phyloP scores from a whole-genome alignment of 768 basidiomycete genomes.

The Boletus tomentosulus region DNA sequence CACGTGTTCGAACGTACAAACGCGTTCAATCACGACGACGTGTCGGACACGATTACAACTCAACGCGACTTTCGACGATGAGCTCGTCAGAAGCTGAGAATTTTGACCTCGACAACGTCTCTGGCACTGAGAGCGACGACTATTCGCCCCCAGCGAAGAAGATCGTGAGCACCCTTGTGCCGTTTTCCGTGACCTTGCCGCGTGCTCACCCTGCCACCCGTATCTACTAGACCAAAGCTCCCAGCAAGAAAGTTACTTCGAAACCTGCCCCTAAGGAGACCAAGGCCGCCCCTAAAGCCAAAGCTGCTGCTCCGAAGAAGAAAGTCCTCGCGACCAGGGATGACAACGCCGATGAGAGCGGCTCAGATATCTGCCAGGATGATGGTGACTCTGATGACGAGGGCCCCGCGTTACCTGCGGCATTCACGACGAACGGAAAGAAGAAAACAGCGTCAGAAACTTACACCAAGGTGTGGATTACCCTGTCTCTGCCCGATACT shows the following conservation, averaged over 20 bases:
- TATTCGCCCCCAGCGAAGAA: constrained; percentile 62
- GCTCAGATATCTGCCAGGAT: constrained; percentile 39
- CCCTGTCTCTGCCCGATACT: neutral
- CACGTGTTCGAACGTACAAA: constrained; percentile 14
- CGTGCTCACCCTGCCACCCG: constrained; percentile 17
- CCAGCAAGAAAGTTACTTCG: constrained; percentile 37
- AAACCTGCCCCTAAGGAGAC: constrained; percentile 41
- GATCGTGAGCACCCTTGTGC: constrained; percentile 24
- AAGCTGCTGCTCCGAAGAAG: constrained; percentile 58
- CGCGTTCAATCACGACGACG: constrained; percentile 6
- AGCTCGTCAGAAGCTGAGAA: constrained; percentile 72
- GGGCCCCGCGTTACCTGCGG: constrained; percentile 26
- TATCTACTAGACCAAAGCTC: constrained; percentile 27
- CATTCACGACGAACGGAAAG: constrained; percentile 41
- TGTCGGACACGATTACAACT: neutral
- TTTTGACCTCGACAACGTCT: constrained; percentile 56
- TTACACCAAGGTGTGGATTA: constrained; percentile 73
- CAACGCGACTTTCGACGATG: constrained; percentile 41
- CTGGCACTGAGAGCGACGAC: constrained; percentile 62
- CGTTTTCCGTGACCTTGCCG: constrained; percentile 1
- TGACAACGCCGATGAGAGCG: constrained; percentile 53
- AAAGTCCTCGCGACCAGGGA: constrained; percentile 64
- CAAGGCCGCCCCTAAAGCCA: constrained; percentile 48
- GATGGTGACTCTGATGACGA: constrained; percentile 38
- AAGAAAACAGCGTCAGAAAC: constrained; percentile 90